Base-by-base conservation (phyloP, 1,139 yeast genomes). In the Zhuliangozyma blackwelliae region DNA sequence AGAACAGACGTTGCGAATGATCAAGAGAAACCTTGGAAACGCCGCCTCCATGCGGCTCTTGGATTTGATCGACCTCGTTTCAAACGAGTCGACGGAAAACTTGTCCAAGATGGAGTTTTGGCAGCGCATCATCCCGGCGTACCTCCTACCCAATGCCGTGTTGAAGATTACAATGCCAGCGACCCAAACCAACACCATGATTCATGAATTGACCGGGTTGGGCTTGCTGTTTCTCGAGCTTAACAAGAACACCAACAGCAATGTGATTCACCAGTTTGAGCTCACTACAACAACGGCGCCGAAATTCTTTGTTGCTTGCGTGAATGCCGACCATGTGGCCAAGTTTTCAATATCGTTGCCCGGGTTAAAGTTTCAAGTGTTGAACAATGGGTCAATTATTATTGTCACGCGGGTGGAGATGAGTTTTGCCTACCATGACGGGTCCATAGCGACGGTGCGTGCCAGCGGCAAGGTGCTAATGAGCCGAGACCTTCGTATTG, bases 261-360 rank as follows among this genome's bases (percentile, higher is more conserved):
- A 27, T 12, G 29, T 39, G 6, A 9, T 22, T 7, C 65, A 79
- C 40, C 80, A 73, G 45, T 85, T 78, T 55, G 90, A 81, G 41
- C 69, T 88, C 23, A 75, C 79, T 9, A 69, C 75, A 7, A 69
- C 79, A 3, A 72, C 87, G 2, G 73, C 87, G n/a, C 87, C 95
- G 1, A 61, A 83, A 37, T 75, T 83, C 43, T 72, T 81, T 46
- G 70, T 71, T 33, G 66, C 82, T 0, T 65, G 76, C 28, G 69
- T 77, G 27, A 61, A 71, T 32, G 64, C 75, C n/a, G 78, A 82
- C 0, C 56, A 53, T 10, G 75, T 83, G 3, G 59, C 66, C 5
- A 65, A 76, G 33, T 72, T 83, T 40, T 80, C 77, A 38, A 55
- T 85, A 4, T 62, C 73, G 5, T 72, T 86, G 7, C 83, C 84